These are phyloP conservation scores for Paramyrothecium sp. DNA, from an alignment of 2,329 filamentous ascomycete genomes.

Conservation along the genomic window DNA sequence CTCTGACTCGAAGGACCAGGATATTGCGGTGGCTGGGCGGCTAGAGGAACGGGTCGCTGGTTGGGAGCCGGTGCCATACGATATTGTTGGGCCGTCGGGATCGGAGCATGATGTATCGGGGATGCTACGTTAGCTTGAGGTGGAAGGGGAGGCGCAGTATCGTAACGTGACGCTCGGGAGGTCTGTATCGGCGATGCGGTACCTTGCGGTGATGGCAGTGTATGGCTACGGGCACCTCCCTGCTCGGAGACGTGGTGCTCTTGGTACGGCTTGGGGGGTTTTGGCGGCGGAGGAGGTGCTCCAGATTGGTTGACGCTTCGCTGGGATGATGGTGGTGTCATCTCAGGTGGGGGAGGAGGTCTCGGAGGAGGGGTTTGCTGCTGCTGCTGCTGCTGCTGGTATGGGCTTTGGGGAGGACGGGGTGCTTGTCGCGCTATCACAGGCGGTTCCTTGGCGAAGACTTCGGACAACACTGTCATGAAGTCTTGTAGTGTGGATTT, in stretches of 20 bases:
- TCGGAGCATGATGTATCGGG: slow-evolving; percentile 8
- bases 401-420: slow-evolving; percentile 29
- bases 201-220: slow-evolving; percentile 20
- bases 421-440: slow-evolving; percentile 71
- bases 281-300: slow-evolving; percentile 55
- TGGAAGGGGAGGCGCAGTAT: slow-evolving; percentile 46
- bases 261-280: slow-evolving; percentile 39
- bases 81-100: slow-evolving; percentile 16
- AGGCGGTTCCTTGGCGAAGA: slow-evolving; percentile 94
- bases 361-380: slow-evolving; percentile 58
- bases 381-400: slow-evolving; percentile 16
- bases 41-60: slow-evolving; percentile 7
- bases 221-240: slow-evolving; percentile 16
- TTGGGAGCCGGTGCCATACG: slow-evolving; percentile 10
- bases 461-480: slow-evolving; percentile 74
- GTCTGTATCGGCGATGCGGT: background rate
- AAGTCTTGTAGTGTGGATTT: slow-evolving; percentile 85
- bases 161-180: slow-evolving; percentile 37
- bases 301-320: slow-evolving; percentile 31
- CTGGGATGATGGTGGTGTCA: slow-evolving; percentile 37
- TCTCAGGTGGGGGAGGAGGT: slow-evolving; percentile 70
- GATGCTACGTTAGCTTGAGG: slow-evolving; percentile 22
- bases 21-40: background rate
- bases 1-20: background rate
- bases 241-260: slow-evolving; percentile 14